These are phyloP conservation scores for Protomyces pachydermus DNA, from an alignment of 1,139 yeast genomes.

Conservation along the genomic window DNA sequence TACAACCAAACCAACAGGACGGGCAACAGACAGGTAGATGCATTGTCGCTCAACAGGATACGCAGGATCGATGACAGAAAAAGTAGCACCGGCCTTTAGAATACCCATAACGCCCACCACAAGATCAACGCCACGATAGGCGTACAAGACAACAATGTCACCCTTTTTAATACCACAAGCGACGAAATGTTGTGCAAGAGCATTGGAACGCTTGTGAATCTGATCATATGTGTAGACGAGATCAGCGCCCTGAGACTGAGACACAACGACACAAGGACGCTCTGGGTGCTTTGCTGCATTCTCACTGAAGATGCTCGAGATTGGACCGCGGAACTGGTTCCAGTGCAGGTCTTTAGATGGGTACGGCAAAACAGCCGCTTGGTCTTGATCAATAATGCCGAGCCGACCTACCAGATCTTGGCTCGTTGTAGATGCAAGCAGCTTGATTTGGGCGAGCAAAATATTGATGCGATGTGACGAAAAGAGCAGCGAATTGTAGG, in stretches of 20 bases:
- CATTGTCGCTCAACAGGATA: constrained; percentile 98
- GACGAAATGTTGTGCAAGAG: constrained; percentile 83
- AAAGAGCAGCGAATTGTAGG: constrained; percentile 72
- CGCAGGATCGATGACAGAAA: constrained; percentile 97
- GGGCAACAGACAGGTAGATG: constrained; percentile 83
- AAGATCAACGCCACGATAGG: constrained; percentile 93
- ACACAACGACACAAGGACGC: constrained; percentile 84
- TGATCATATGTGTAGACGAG: constrained; percentile 69
- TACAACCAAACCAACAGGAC: constrained; percentile 84
- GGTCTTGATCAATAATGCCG: constrained; percentile 61
- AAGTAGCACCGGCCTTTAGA: constrained; percentile 95
- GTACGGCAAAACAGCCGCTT: constrained; percentile 63
- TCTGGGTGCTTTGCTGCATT: constrained; percentile 83
- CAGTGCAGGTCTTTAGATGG: constrained; percentile 85
- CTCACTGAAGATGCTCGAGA: constrained; percentile 84
- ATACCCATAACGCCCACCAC: constrained; percentile 98
- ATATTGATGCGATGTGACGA: constrained; percentile 62
- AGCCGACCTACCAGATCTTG: constrained; percentile 53
- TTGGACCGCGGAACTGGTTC: constrained; percentile 88
- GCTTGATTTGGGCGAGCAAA: constrained; percentile 58
- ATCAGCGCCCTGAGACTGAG: constrained; percentile 54
- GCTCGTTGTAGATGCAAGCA: constrained; percentile 37
- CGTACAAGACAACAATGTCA: constrained; percentile 95
- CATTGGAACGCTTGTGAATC: constrained; percentile 88
- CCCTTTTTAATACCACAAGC: constrained; percentile 78